Percentiles rank a stretch among this genome's conserved stretches.
Conservation (phyloP, 306 rosid species). For the Medicago arabica region DNA sequence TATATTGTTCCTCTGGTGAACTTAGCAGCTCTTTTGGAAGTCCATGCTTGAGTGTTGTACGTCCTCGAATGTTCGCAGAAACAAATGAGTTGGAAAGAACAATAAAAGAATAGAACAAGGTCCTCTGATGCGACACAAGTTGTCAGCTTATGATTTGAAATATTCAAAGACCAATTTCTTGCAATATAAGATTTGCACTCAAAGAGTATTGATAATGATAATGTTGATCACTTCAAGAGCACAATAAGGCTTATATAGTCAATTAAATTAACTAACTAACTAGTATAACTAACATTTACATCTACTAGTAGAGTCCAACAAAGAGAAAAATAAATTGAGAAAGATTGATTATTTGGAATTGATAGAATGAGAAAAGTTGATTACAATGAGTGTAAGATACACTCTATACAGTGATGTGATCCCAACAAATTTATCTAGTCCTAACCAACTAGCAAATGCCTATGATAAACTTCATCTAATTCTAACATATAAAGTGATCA, state of each 20-base stretch:
- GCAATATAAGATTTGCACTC: neutral
- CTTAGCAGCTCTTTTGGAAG: neutral
- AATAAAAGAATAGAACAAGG: too few species aligned
- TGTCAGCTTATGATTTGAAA: too few species aligned
- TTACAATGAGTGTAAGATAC: constrained; percentile 1
- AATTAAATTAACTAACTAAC: too few species aligned
- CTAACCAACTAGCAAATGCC: neutral
- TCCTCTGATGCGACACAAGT: too few species aligned
- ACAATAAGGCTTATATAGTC: too few species aligned
- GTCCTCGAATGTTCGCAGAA: too few species aligned
- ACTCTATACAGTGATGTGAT: neutral
- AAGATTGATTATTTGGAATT: constrained; percentile 1
- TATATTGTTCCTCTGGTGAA: neutral
- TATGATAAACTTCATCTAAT: neutral
- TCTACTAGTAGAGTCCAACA: neutral
- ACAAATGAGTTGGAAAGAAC: too few species aligned
- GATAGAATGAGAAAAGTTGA: neutral
- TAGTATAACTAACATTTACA: too few species aligned
- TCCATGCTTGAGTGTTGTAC: neutral
- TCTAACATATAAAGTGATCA: neutral
- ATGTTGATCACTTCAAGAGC: too few species aligned
- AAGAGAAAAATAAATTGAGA: neutral
- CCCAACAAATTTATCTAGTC: neutral
- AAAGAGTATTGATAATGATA: too few species aligned
- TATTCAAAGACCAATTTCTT: too few species aligned